Evolutionary conservation across 495 filamentous ascomycete genomes (phyloP).

Genomic region (Usnea hakonensis): DNA sequence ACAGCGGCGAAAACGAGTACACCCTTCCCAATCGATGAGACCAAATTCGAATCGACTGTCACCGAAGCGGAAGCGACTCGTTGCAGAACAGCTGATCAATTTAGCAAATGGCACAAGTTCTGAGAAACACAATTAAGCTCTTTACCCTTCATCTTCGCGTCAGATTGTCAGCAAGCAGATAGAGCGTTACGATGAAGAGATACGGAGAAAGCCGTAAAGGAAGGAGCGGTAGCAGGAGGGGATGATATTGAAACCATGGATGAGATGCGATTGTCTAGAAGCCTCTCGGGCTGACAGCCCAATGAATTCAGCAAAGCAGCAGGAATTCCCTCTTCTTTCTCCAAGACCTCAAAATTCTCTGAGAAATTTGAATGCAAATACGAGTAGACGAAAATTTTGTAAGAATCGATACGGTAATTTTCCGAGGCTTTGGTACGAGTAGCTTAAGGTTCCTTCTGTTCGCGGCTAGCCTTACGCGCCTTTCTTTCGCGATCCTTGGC

Average conservation of each 20-base stretch:
- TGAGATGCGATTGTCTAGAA: not conserved
- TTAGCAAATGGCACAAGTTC: conserved; percentile 13
- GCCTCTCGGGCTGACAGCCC: not conserved
- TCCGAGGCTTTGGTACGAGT: not conserved
- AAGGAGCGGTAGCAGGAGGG: not conserved
- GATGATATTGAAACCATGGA: not conserved
- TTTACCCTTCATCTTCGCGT: conserved; percentile 42
- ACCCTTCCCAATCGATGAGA: conserved; percentile 85
- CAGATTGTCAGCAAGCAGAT: not conserved
- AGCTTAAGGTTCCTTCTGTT: not conserved
- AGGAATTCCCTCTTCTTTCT: no score
- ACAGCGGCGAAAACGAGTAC: conserved; percentile 88
- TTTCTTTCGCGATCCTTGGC: conserved; percentile 12
- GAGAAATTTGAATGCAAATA: not conserved
- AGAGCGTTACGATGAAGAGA: not conserved
- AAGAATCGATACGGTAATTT: not conserved
- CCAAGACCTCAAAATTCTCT: not conserved
- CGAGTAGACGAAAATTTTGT: not conserved
- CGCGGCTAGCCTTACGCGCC: conserved; percentile 10
- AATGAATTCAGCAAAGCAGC: not conserved
- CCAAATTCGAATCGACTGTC: conserved; percentile 81
- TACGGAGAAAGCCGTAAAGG: not conserved
- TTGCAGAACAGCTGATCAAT: conserved; percentile 72
- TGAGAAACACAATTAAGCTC: not conserved
- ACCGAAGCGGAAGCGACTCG: conserved; percentile 96